Conservation (phyloP, 1,139 yeast genomes). For the Petasospora rhodanensis region DNA sequence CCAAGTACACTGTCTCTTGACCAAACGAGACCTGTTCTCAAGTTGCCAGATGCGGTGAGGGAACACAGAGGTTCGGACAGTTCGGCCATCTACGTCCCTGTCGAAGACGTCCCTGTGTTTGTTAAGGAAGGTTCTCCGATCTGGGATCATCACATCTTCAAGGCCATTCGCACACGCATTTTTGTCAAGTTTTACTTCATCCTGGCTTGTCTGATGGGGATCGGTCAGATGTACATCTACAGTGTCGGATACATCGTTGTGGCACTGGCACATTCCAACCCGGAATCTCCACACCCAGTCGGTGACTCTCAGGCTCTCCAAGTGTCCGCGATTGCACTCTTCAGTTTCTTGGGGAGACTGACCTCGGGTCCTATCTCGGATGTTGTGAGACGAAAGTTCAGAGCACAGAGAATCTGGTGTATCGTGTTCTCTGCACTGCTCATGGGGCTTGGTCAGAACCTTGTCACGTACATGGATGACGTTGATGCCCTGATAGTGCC, state of each 20-base stretch:
- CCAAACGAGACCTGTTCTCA: constrained; percentile 11
- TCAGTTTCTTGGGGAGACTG: constrained; percentile 52
- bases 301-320: constrained; percentile 49
- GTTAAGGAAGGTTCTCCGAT: constrained; percentile 24
- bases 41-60: constrained; percentile 9
- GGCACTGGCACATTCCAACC: constrained; percentile 57
- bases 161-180: constrained; percentile 19
- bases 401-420: constrained; percentile 67
- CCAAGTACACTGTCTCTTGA: constrained; percentile 19
- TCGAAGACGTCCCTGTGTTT: constrained; percentile 26
- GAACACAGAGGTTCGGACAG: constrained; percentile 4
- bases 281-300: constrained; percentile 48
- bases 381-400: constrained; percentile 43
- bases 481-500: constrained; percentile 35
- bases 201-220: constrained; percentile 56
- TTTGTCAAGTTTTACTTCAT: constrained; percentile 49
- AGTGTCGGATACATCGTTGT: constrained; percentile 61
- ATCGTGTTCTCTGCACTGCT: constrained; percentile 47
- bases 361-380: constrained; percentile 52
- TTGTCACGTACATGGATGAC: constrained; percentile 27
- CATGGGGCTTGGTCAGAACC: constrained; percentile 42
- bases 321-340: constrained; percentile 50
- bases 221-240: constrained; percentile 61
- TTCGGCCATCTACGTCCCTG: constrained; percentile 24
- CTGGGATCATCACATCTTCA: constrained; percentile 23